Evolutionary conservation across 768 basidiomycete species (phyloP).

Genomic region (Termitomyces bulborhizus): DNA sequence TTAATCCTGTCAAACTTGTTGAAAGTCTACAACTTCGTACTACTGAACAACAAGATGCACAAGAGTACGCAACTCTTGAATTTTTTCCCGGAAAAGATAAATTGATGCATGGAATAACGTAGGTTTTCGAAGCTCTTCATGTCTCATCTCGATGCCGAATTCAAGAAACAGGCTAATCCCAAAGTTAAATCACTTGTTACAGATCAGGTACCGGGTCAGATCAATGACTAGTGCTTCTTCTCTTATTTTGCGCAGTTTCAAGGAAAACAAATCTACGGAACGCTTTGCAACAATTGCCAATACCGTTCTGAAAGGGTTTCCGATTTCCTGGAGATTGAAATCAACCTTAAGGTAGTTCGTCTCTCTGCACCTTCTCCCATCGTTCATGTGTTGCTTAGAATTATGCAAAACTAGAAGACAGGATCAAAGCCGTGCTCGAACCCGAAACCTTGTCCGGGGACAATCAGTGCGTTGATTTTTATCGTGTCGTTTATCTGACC

Average conservation of each 20-base stretch:
- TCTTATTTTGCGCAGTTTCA: conserved; percentile 61
- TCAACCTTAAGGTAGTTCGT: conserved; percentile 67
- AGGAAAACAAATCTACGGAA: conserved; percentile 78
- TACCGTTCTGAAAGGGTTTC: conserved; percentile 60
- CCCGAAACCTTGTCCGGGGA: conserved; percentile 75
- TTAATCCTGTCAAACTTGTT: conserved; percentile 81
- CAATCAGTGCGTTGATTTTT: conserved; percentile 54
- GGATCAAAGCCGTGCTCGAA: conserved; percentile 57
- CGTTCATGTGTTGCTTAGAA: conserved; percentile 34
- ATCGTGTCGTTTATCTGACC: neutral
- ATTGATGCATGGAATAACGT: neutral
- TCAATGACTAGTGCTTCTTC: neutral
- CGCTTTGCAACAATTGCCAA: conserved; percentile 66
- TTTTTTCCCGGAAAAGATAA: neutral
- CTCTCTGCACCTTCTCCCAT: neutral
- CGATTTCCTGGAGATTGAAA: conserved; percentile 85
- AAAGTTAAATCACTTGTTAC: conserved; percentile 62
- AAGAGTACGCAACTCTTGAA: conserved; percentile 57
- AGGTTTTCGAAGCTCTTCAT: conserved; percentile 96
- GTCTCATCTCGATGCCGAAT: conserved; percentile 81
- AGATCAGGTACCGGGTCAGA: conserved; percentile 47
- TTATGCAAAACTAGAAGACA: conserved; percentile 67
- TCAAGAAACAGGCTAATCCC: conserved; percentile 69
- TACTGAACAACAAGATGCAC: conserved; percentile 93
- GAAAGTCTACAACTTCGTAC: conserved; percentile 78